phyloP scores from a whole-genome alignment of 345 rosid species.

The Lenwebbia sp. region DNA sequence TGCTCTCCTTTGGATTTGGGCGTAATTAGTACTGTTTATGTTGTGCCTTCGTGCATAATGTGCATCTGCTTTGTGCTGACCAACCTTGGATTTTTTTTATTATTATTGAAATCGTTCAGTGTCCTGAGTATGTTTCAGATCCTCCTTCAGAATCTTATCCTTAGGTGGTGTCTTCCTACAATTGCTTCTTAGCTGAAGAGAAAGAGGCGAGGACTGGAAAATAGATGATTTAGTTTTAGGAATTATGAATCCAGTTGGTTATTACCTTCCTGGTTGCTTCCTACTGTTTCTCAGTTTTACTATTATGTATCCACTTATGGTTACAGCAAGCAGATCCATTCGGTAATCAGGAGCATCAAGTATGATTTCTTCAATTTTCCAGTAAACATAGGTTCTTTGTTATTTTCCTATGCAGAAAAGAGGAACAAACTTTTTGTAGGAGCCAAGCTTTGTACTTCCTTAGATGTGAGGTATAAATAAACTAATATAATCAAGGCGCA shows the following conservation, averaged over 20 bases:
- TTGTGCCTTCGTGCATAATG: not conserved
- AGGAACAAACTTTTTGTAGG: not conserved
- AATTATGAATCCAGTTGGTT: not conserved
- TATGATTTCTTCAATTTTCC: not conserved
- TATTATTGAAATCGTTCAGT: not conserved
- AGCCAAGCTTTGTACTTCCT: not conserved
- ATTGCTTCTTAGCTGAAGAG: not conserved
- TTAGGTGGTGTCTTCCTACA: not conserved
- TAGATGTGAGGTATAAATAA: not conserved
- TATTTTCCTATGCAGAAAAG: not conserved
- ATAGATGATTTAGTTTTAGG: not conserved
- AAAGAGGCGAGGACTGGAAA: not conserved
- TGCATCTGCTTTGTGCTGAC: not conserved
- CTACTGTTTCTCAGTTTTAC: not conserved
- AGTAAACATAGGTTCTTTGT: not conserved
- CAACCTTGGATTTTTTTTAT: not conserved
- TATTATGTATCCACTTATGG: not conserved
- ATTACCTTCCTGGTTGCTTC: not conserved
- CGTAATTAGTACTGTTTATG: not conserved
- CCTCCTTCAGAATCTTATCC: not conserved
- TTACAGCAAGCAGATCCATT: not conserved
- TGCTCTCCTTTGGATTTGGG: not conserved
- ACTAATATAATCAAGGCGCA: not conserved
- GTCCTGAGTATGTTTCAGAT: not conserved
- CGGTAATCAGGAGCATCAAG: not conserved